Evolutionary conservation across 352 stramenopile genomes (phyloP), one percentile per base, ranked within the genome.

Genomic region (Pythium insidiosum): DNA sequence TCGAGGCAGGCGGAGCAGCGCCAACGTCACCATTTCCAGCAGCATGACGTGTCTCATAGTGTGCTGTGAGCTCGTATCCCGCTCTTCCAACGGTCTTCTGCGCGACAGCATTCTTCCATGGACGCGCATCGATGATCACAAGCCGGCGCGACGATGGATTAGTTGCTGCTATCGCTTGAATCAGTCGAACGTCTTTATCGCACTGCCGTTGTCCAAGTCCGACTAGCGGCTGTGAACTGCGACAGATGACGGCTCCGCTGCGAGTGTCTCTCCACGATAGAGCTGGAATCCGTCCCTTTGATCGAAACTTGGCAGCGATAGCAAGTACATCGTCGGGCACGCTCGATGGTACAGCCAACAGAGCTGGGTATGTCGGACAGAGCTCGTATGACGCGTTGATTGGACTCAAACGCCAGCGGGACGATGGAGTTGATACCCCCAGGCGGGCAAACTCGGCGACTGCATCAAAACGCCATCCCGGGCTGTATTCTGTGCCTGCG

Each of bases 61-160:
- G 80, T 12, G 80, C 72, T 2, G 76, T 89, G 30, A 95, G 84
- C 45, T 97, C 89, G 25, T 89, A 95, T 1, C 88, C 81, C 9
- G 78, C 88, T 2, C 86, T 76, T 7, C 85, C 89, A 16, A 94
- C 75, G 0, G 84, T 90, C 50, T 94, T 91, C 48, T 97, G 94
- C 5, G 80, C 88, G 5, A 94, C 74, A 2, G 88, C 83, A 37
- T 96, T 96, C 24, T 93, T 85, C 73, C 84, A 93, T 18, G 84
- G 85, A 11, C 88, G 58, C 4, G 84, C 83, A 48, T 97, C 88
- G 18, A 96, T 86, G 43, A 97, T 97, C 24, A 92, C 76, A 21
- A 95, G 62, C 33, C 80, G 85, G 12, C 50, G 84, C 13, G 77
- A 89, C 19, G 73, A 88, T 18, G 76, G 74, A 21, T 92, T 90